Conservation (phyloP, 352 stramenopile genomes). For the Phytophthora sojae region DNA sequence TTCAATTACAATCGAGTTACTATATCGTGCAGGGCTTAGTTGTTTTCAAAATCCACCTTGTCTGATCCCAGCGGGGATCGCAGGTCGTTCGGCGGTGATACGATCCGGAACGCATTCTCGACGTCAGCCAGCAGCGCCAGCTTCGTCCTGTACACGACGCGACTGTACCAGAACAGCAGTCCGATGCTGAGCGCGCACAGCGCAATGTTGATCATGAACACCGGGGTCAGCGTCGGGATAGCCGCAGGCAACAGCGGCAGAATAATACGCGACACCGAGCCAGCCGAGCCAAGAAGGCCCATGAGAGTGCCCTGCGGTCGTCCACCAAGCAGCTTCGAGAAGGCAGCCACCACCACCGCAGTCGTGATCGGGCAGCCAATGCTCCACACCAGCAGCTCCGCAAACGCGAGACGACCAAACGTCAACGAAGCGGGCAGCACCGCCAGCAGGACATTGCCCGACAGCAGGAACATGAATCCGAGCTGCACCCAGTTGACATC, state of each 20-base stretch:
- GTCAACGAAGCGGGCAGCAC: conserved; percentile 49
- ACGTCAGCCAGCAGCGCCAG: conserved; percentile 50
- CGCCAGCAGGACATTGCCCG: conserved; percentile 67
- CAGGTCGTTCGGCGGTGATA: conserved; percentile 43
- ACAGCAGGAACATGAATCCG: conserved; percentile 69
- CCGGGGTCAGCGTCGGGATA: conserved; percentile 68
- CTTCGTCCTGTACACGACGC: conserved; percentile 63
- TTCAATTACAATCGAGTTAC: conserved; percentile 8
- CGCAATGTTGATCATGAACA: conserved; percentile 80
- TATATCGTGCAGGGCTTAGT: conserved; percentile 22
- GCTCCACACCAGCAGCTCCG: conserved; percentile 82
- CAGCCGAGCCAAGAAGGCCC: conserved; percentile 77
- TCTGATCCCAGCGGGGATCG: conserved; percentile 59
- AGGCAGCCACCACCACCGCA: conserved; percentile 75
- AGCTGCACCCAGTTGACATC: conserved; percentile 79
- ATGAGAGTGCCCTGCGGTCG: conserved; percentile 84
- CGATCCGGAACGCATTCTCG: conserved; percentile 41
- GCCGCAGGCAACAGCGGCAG: conserved; percentile 75
- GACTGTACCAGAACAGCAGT: conserved; percentile 76
- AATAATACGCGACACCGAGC: conserved; percentile 79
- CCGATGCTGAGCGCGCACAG: conserved; percentile 65
- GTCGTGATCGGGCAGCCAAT: conserved; percentile 84
- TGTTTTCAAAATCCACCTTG: conserved; percentile 43
- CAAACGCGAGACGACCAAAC: conserved; percentile 60
- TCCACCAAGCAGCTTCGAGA: conserved; percentile 79